Evolutionary conservation across 108 stramenopile species (phyloP), one percentile per base, ranked within the genome.

Genomic region (Skeletonema tropicum): DNA sequence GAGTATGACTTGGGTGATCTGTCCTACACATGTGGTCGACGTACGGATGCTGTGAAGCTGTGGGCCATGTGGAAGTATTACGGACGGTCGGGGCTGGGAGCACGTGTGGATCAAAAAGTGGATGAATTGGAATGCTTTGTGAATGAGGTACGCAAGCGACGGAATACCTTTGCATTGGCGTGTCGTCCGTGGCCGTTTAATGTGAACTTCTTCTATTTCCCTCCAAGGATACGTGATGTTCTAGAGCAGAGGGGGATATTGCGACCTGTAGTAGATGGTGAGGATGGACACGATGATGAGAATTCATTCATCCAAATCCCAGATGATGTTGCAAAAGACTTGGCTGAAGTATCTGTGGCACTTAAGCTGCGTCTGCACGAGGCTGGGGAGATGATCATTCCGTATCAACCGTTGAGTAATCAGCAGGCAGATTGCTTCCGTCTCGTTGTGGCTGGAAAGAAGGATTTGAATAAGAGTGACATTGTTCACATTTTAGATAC

Each of bases 121-220:
- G 76, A 81, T 59, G 62, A 64, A 42, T 39, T 79, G 45, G 64
- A 55, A 29, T 62, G 71, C 42, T 79, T 79, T 42, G 78, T 72
- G 13, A 36, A 9, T 45, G 78, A 79, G 65, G 39, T 79, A 46
- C 57, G 60, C 14, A 64, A 62, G 38, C 33, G 59, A 14, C 42
- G 64, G 13, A 59, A 61, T 21, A 41, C 63, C 1, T 88, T 88
- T 73, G 77, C 83, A 55, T 64, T 88, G 77, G 87, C 84, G 21
- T 84, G 83, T 41, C 60, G 79, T 42, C 82, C 82, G 2, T 86
- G 85, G 83, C 73, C 83, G 6, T 86, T 86, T 58, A 89, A 89
- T 75, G 80, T 88, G 26, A 84, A 84, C 58, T 88, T 88, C 71
- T 86, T 80, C 63, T 88, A 83, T 74, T 61, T 88, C n/a, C 87